Evolutionary conservation across 140 eudicot species (phyloP).

Genomic region (Anethum foeniculum): DNA sequence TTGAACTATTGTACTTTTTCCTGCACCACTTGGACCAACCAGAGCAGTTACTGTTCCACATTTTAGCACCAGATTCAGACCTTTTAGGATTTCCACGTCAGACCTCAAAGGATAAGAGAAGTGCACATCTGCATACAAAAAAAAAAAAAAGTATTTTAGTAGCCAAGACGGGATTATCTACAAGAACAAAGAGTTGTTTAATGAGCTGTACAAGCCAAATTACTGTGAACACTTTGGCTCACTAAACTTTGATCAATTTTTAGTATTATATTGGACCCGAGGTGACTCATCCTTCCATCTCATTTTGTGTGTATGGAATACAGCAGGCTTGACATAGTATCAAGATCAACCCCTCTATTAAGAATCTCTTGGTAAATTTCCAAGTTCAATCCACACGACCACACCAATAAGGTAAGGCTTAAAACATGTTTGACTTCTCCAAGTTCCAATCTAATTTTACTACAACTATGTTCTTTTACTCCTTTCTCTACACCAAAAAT

Average conservation of each 20-base stretch:
- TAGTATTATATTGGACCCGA: background rate
- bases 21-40: slow-evolving; percentile 98
- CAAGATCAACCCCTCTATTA: background rate
- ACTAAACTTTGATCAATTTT: background rate
- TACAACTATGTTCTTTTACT: background rate
- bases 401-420: background rate
- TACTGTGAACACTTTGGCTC: background rate
- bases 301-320: background rate
- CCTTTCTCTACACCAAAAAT: background rate
- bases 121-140: slow-evolving; percentile 58
- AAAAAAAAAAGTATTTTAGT: slow-evolving; percentile 4
- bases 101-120: slow-evolving; percentile 95
- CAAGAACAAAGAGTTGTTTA: background rate
- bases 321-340: background rate
- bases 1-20: slow-evolving; percentile 95
- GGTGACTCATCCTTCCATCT: background rate
- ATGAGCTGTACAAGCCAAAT: background rate
- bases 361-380: background rate
- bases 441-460: background rate
- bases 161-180: background rate
- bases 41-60: slow-evolving; percentile 88
- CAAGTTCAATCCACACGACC: background rate
- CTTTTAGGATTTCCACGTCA: slow-evolving; percentile 70
- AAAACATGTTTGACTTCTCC: too few relatives aligned
- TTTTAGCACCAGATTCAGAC: slow-evolving; percentile 70